Base-by-base conservation (phyloP, 352 stramenopile genomes). In the Globisporangium cederbergense region DNA sequence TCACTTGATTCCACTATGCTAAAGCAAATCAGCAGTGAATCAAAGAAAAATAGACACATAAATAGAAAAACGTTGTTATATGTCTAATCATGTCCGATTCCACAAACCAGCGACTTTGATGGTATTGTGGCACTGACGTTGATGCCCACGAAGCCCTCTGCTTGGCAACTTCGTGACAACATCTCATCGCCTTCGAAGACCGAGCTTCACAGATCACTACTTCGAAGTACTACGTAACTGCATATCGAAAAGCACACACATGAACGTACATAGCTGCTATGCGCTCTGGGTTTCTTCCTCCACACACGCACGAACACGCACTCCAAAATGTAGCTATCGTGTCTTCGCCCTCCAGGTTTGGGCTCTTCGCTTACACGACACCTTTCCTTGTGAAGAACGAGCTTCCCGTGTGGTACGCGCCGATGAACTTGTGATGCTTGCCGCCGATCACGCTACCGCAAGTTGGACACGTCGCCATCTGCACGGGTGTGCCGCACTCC, bases 391-490 rank as follows among this genome's bases (percentile, higher is more conserved):
- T 11, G 46, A 68, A 72, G 40, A 79, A 70, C n/a, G 52, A 54
- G 32, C 45, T 65, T n/a, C 55, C 63, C 14, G 34, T 57, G 42
- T 66, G 57, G 4, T 50, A 58, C 1, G 38, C 47, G 10, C 28
- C 53, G 30, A 28, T 18, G 40, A 50, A 49, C 13, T 58, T 64
- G 65, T 73, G 52, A 18, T 68, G 57, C 55, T 60, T 55, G 25
- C 67, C 71, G 25, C 71, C 71, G 47, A 77, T 77, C 18, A 32
- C 6, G n/a, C 62, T 45, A 1, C 71, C 67, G 55, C 71, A 77
- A 0, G 51, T 62, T 8, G 71, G 71, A 50, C 71, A 77, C 7
- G 14, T 16, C 1, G 64, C 28, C 28, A 65, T 40, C 49, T 71
- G 57, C 22, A 74, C 7, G 13, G 72, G 72, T 20, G 69, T 62